A percentile compares a stretch with the other conserved stretches of the same genome.
These are phyloP conservation scores for Cutaneotrichosporon sp. DNA, from an alignment of 1,284 basidiomycete species.

Conservation along the genomic window DNA sequence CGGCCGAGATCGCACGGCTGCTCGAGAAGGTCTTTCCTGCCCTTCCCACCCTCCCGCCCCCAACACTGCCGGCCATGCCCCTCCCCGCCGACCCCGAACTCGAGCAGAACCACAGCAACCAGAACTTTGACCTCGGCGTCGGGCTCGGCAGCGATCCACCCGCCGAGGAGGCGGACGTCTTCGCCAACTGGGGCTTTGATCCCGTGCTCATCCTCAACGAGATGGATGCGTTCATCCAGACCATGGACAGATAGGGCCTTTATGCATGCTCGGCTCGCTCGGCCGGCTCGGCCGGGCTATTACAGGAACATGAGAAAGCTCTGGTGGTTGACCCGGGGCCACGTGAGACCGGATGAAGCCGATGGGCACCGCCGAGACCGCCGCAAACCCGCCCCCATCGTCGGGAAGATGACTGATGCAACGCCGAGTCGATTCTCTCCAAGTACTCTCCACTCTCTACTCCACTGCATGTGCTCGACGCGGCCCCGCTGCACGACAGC, in stretches of 20 bases:
- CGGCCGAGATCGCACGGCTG: slow-evolving; percentile 6
- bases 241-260: slow-evolving; percentile 2
- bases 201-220: slow-evolving; percentile 13
- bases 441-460: neutral
- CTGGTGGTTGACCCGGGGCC: no score
- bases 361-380: neutral
- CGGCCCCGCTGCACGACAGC: no score
- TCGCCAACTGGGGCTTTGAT: slow-evolving; percentile 19
- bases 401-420: neutral
- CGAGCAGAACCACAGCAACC: no score
- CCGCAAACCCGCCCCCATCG: neutral
- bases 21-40: slow-evolving; percentile 10
- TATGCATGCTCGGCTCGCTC: neutral
- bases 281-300: neutral
- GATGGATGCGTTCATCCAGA: slow-evolving; percentile 12
- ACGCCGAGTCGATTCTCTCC: neutral
- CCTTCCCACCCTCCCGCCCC: neutral
- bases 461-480: neutral
- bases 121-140: neutral
- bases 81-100: neutral
- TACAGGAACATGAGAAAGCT: neutral
- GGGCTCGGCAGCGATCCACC: neutral
- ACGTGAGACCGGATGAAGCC: neutral
- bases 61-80: neutral
- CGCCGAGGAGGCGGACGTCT: slow-evolving; percentile 9